Conservation (phyloP, 176 grass and related monocot genomes). For the Avena sativa region DNA sequence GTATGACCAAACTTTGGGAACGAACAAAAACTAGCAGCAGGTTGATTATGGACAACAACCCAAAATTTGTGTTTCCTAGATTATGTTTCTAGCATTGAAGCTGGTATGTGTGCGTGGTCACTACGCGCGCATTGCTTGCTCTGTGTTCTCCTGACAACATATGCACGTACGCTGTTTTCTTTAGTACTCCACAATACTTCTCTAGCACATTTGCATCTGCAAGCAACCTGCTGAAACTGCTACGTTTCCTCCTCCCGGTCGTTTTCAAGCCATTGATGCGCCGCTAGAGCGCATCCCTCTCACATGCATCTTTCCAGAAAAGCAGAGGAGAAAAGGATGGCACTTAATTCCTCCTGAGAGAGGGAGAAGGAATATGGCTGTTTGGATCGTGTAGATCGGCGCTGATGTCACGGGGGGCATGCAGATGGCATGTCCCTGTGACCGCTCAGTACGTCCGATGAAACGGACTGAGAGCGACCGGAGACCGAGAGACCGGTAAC, state of each 20-base stretch:
- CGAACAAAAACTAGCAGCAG: not conserved
- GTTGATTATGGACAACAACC: not conserved
- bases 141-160: not conserved
- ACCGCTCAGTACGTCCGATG: conserved; percentile 22
- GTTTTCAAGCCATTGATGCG: conserved; percentile 45
- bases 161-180: not conserved
- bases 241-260: not conserved
- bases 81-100: not conserved
- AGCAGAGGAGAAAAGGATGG: not conserved
- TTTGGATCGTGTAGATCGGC: not conserved
- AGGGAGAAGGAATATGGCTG: not conserved
- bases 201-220: not conserved
- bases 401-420: conserved; percentile 23
- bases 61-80: not conserved
- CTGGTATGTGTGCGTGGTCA: not conserved
- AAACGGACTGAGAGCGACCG: not conserved
- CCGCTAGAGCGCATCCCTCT: conserved; percentile 40
- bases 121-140: not conserved
- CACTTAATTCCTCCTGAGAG: not conserved
- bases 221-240: not conserved
- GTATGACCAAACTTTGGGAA: not conserved
- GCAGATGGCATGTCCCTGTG: conserved; percentile 36
- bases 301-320: conserved; percentile 20
- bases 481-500: not conserved
- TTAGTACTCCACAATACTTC: not conserved